Evolutionary conservation across 1,139 yeast species (phyloP).

Genomic region (Pichia sp.): DNA sequence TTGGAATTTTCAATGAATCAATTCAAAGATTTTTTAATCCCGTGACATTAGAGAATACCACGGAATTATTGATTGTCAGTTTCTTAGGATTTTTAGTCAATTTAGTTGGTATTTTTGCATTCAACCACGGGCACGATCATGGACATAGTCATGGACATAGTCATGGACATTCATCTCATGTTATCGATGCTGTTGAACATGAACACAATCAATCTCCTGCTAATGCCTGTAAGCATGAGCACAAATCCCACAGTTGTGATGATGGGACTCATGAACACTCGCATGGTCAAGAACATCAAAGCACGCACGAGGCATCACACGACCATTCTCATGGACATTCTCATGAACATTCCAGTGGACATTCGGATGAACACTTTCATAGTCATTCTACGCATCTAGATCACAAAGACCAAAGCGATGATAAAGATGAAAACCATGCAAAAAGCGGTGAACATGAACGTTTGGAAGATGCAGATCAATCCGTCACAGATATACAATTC

Average conservation of each 20-base stretch:
- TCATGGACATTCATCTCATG: conserved; percentile 24
- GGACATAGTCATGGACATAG: conserved; percentile 24
- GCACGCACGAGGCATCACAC: not conserved
- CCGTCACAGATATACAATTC: not conserved
- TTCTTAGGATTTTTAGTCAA: conserved; percentile 80
- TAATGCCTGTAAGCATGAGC: conserved; percentile 23
- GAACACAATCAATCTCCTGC: conserved; percentile 16
- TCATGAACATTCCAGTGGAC: not conserved
- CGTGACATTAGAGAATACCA: conserved; percentile 66
- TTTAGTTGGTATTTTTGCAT: conserved; percentile 87
- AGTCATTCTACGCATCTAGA: no score
- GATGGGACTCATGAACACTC: not conserved
- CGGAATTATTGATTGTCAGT: conserved; percentile 82
- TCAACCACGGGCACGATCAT: conserved; percentile 59
- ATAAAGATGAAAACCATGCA: no score
- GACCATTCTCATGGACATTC: not conserved
- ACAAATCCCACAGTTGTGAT: conserved; percentile 3
- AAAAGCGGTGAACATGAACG: not conserved
- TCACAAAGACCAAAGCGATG: no score
- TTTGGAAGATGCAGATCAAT: no score
- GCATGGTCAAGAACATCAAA: not conserved
- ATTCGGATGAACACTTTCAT: no score
- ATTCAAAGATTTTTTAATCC: conserved; percentile 74
- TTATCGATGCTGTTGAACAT: conserved; percentile 10
- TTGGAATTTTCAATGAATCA: conserved; percentile 84